Evolutionary conservation across 106 monocot genomes (phyloP).

Genomic region (Allium fistulosum): DNA sequence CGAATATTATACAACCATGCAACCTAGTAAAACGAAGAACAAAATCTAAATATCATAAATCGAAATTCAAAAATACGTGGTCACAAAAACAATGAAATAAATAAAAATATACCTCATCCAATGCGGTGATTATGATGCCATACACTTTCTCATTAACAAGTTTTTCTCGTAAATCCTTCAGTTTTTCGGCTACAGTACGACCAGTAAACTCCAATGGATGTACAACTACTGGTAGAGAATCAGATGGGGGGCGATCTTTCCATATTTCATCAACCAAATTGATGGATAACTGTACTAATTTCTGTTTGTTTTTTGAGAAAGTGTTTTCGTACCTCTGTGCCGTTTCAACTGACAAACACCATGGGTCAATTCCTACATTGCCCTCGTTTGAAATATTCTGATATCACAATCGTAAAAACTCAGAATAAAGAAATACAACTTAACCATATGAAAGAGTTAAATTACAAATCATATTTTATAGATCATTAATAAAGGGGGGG

Average conservation of each 20-base stretch:
- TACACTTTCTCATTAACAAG: constrained; percentile 55
- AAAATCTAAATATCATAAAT: background rate
- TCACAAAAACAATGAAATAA: background rate
- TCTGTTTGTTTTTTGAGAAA: constrained; percentile 72
- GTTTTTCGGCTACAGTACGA: constrained; percentile 63
- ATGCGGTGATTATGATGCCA: constrained; percentile 66
- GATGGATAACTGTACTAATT: constrained; percentile 53
- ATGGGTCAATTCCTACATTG: constrained; percentile 78
- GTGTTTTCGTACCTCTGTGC: constrained; percentile 71
- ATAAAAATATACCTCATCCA: constrained; percentile 75
- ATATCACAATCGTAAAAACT: constrained; percentile 8
- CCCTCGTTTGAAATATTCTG: constrained; percentile 78
- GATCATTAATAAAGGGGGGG: background rate
- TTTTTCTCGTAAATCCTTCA: constrained; percentile 63
- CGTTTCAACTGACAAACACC: constrained; percentile 92
- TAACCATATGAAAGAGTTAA: background rate
- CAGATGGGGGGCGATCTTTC: constrained; percentile 66
- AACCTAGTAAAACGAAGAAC: constrained; percentile 39
- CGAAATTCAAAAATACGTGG: background rate
- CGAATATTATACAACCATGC: constrained; percentile 94
- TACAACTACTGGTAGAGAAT: constrained; percentile 43
- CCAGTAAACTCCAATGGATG: constrained; percentile 85
- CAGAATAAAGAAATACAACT: background rate
- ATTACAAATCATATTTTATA: background rate
- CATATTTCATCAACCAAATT: constrained; percentile 90